Base-by-base conservation (phyloP, 768 basidiomycete genomes). In the Strobilomyces dryophilus region DNA sequence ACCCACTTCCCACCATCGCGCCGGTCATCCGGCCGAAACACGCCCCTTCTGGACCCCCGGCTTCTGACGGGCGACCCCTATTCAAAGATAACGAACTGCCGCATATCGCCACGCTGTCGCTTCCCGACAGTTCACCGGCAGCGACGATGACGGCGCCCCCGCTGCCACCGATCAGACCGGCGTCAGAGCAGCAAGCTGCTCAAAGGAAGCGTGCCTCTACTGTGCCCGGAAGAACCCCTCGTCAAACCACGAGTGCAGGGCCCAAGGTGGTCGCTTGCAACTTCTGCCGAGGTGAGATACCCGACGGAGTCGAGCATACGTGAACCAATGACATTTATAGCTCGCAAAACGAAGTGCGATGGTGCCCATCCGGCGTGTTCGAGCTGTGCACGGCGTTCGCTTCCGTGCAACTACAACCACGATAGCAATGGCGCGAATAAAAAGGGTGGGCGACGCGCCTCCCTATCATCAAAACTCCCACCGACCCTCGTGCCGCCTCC, bases 211-310 rank as follows among this genome's bases (percentile, higher is more conserved):
- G 88, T 45, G 79, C 85, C 14, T 79, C 84, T 8, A 85, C 87
- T 8, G 78, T 86, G 12, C 83, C 83, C 43, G 84, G 79, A 37
- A 84, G 83, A 63, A 79, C 71, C 53, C 75, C 73, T 49, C 81
- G 83, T 56, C 76, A 79, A 61, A 70, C 76, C 45, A 81, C 82
- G 34, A 84, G 77, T 53, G 87, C 87, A 47, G 89, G 89, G 11
- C 87, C 89, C 43, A 92, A 92, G 65, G 86, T 91, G 12, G 89
- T 92, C 21, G 90, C 90, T 15, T 92, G 90, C 71, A 90, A 92
- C 70, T 89, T 89, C 66, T 92, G 90, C 71, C 80, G 90, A 75
- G 88, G 90, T 91, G 63, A 51, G 82, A 74, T 46, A 36, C 32
- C 32, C 29, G 45, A 46, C 43, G 37, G 47, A 36, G 21, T 47